Conservation (phyloP, 169 alveolate species). For the Toxoplasma gondii region DNA sequence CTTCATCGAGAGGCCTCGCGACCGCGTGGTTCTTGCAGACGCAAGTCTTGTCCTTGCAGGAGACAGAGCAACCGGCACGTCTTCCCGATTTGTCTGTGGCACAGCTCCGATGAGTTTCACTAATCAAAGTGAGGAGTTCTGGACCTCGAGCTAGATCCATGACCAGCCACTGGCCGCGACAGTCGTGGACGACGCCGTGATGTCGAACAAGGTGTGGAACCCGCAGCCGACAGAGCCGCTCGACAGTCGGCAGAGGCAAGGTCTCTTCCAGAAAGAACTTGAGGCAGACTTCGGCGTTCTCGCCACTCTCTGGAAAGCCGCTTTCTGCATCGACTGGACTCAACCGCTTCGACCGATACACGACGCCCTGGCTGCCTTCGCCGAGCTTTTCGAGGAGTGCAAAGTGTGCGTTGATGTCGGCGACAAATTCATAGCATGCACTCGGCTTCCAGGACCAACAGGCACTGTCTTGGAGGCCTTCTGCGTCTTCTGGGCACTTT, state of each 20-base stretch:
- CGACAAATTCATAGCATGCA: neutral
- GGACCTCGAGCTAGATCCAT: slow-evolving; percentile 18
- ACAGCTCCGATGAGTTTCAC: neutral
- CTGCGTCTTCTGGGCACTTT: too few relatives aligned
- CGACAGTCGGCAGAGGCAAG: neutral
- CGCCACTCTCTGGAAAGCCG: neutral
- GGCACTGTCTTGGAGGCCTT: too few relatives aligned
- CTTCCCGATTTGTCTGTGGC: neutral
- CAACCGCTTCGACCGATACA: neutral
- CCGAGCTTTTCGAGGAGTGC: slow-evolving; percentile 10
- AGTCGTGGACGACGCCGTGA: neutral
- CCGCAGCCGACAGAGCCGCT: slow-evolving; percentile 19
- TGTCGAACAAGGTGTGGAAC: neutral
- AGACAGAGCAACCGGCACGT: neutral
- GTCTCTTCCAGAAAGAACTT: neutral
- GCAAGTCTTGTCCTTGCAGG: neutral
- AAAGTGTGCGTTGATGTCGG: neutral
- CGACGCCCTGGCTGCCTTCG: slow-evolving; percentile 23
- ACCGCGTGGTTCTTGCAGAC: neutral
- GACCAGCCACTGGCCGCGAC: slow-evolving; percentile 22
- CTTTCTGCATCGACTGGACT: neutral
- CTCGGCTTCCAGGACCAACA: neutral
- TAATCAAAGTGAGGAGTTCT: neutral
- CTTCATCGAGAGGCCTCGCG: neutral
- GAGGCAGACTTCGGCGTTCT: neutral